Evolutionary conservation across 1,139 yeast species (phyloP), one percentile per base, ranked within the genome.

Genomic region (Pichia sp.): DNA sequence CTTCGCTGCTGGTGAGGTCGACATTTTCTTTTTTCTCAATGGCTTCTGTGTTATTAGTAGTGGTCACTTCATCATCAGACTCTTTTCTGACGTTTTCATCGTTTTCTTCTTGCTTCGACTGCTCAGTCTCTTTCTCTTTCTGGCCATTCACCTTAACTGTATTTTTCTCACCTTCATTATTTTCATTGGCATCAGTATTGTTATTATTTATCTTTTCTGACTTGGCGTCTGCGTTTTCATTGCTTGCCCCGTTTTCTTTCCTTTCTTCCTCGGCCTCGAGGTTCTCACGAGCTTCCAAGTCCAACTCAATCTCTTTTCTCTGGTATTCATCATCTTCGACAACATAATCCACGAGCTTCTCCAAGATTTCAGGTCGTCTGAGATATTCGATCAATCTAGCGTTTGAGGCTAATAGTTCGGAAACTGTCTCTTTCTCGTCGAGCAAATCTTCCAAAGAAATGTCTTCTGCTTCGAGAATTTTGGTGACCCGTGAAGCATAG

Each of bases 401-500:
- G 69, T 92, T 92, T 58, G 95, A 90, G 40, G 90, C 83, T 62
- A 87, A 75, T 49, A 92, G 76, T 67, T 92, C 97, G 61, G 92
- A 95, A 41, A 90, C 76, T 53, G 93, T 75, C 62, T 90, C 97
- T 60, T 83, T 88, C 66, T 92, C 97, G 65, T 90, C 96, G 60
- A 92, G 75, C 42, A 92, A 72, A 61, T 87, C 89, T 57, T 81
- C 77, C 56, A 92, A 74, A 5, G 84, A 67, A 60, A 72, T 73
- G 59, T 76, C 76, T 50, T 80, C 77, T 60, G 76, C 76, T 62
- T 86, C 88, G 60, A 93, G 77, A 49, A 92, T 76, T 54, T 85
- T 83, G 60, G 89, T 83, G 55, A 92, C 83, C 49, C 84, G 81
- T 52, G 90, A 82, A 52, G 90, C 81, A 69, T 87, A 87, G 60